A percentile compares a stretch with the other conserved stretches of the same genome.
Conservation (phyloP, 1,139 yeast genomes). For the Taiozyma sp. region DNA sequence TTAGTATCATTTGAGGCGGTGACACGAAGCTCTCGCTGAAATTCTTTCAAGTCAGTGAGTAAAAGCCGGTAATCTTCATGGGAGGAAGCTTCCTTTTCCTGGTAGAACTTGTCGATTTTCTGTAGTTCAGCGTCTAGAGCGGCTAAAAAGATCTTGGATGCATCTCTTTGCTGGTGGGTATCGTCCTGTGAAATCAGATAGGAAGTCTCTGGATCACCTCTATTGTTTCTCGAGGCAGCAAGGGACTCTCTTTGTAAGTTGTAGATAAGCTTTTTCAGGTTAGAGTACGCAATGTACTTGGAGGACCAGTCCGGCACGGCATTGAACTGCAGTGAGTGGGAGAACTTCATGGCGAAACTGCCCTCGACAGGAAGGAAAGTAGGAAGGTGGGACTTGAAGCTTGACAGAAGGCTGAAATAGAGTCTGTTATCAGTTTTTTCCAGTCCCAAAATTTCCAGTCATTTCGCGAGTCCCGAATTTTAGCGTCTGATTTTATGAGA, state of each 20-base stretch:
- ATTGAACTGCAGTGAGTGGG: constrained; percentile 70
- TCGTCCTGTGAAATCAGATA: constrained; percentile 19
- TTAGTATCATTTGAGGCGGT: background rate
- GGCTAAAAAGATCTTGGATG: constrained; percentile 24
- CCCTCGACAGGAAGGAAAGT: background rate
- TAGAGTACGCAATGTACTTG: constrained; percentile 68
- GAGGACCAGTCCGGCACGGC: constrained; percentile 82
- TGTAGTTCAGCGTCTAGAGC: constrained; percentile 38
- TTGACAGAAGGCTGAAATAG: background rate
- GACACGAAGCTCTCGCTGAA: constrained; percentile 20
- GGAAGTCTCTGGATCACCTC: constrained; percentile 20
- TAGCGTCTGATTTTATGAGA: background rate
- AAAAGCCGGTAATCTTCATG: constrained; percentile 30
- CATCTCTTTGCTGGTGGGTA: constrained; percentile 13
- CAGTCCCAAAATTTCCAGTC: background rate
- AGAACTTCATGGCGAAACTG: constrained; percentile 51
- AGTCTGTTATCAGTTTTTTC: background rate
- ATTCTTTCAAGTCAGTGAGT: constrained; percentile 24
- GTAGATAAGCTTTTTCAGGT: constrained; percentile 61
- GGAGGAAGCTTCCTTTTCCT: constrained; percentile 47
- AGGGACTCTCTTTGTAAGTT: constrained; percentile 59
- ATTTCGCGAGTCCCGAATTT: background rate
- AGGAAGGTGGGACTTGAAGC: background rate
- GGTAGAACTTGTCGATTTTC: constrained; percentile 58
- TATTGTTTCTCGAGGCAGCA: constrained; percentile 20